phyloP scores from a whole-genome alignment of 768 basidiomycete genomes.

The Leccinum pellstonianum region DNA sequence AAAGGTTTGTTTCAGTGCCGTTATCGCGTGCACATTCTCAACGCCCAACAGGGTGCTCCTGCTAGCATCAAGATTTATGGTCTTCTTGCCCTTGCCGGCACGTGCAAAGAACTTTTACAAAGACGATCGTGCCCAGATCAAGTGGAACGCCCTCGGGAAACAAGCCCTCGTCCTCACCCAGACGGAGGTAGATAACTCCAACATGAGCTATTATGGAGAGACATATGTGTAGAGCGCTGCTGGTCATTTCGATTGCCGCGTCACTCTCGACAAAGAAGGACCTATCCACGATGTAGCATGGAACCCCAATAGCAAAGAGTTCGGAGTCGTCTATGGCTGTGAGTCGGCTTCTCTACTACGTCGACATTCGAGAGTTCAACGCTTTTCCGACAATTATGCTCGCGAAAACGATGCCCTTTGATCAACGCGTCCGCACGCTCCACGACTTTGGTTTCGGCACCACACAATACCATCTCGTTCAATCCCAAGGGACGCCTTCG shows the following conservation, averaged over 20 bases:
- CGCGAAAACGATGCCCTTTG: constrained; percentile 88
- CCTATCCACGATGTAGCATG: constrained; percentile 96
- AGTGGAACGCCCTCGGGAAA: constrained; percentile 95
- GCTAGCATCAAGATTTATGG: constrained; percentile 85
- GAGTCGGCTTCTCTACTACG: constrained; percentile 34
- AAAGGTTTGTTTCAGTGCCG: constrained; percentile 51
- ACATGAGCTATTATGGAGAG: constrained; percentile 98
- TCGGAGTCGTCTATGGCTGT: constrained; percentile 97
- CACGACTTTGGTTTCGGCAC: constrained; percentile 90
- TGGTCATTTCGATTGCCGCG: constrained; percentile 91
- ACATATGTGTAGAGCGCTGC: constrained; percentile 91
- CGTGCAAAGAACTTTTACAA: constrained; percentile 93
- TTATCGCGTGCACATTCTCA: not conserved
- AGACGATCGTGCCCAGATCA: constrained; percentile 88
- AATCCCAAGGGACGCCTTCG: constrained; percentile 89
- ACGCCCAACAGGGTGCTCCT: constrained; percentile 65
- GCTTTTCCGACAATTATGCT: constrained; percentile 72
- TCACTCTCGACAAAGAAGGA: constrained; percentile 90
- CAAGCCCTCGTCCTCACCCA: constrained; percentile 90
- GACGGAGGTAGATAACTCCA: constrained; percentile 95
- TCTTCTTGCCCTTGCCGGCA: constrained; percentile 53
- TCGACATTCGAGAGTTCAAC: not conserved
- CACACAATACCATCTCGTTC: constrained; percentile 91
- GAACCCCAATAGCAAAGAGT: constrained; percentile 97
- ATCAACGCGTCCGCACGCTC: constrained; percentile 81